A percentile compares a stretch with the other conserved stretches of the same genome.
phyloP scores from a whole-genome alignment of 2,329 filamentous ascomycete species.

The Colletotrichum acutatum region DNA sequence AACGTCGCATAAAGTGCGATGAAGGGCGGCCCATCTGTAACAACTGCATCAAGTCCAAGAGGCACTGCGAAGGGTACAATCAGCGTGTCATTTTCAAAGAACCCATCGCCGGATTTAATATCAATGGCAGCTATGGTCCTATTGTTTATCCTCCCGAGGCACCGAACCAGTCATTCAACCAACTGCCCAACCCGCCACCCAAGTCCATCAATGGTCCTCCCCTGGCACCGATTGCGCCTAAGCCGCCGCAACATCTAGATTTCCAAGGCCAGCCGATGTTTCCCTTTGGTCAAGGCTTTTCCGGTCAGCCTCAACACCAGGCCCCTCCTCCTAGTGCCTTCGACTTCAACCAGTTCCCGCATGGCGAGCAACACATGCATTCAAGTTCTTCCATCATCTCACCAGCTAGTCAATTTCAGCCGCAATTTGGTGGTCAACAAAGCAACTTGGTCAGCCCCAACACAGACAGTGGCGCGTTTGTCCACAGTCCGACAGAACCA shows the following conservation, averaged over 20 bases:
- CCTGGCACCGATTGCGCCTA: constrained; percentile 62
- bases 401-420: constrained; percentile 32
- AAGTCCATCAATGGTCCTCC: constrained; percentile 51
- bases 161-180: constrained; percentile 58
- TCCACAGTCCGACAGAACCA: not conserved
- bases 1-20: constrained; percentile 96
- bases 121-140: constrained; percentile 55
- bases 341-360: constrained; percentile 40
- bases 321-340: constrained; percentile 26
- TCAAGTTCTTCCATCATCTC: constrained; percentile 30
- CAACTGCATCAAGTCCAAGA: constrained; percentile 89
- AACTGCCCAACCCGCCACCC: constrained; percentile 53
- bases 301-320: constrained; percentile 38
- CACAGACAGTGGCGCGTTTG: constrained; percentile 19
- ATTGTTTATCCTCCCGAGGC: constrained; percentile 58
- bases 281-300: constrained; percentile 45
- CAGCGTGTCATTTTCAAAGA: constrained; percentile 85
- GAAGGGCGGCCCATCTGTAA: constrained; percentile 85
- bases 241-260: constrained; percentile 53
- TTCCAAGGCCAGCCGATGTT: constrained; percentile 45
- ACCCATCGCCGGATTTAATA: constrained; percentile 68
- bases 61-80: constrained; percentile 85
- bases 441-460: constrained; percentile 23
- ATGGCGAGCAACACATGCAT: constrained; percentile 30
- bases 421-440: constrained; percentile 14